Conservation (phyloP, 495 filamentous ascomycete genomes). For the Xylaria intraflava region DNA sequence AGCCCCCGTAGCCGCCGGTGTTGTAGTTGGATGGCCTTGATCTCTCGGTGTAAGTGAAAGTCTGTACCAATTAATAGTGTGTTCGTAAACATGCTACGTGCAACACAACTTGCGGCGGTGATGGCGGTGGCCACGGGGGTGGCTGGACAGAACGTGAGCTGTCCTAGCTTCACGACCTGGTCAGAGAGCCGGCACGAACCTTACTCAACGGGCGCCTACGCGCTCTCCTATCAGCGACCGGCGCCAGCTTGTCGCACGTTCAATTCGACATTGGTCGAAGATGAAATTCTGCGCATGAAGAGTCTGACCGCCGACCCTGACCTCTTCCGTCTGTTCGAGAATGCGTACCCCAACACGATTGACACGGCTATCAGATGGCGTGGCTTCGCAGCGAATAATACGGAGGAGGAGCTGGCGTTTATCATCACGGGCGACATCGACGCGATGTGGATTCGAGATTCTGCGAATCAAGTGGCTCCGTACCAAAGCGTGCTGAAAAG, state of each 20-base stretch:
- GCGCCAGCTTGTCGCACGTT: slow-evolving; percentile 52
- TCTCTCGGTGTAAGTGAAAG: background rate
- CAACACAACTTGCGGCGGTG: background rate
- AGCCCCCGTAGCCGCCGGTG: background rate
- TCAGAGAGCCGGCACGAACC: slow-evolving; percentile 28
- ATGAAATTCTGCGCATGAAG: slow-evolving; percentile 39
- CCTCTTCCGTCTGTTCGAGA: slow-evolving; percentile 55
- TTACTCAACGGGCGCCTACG: slow-evolving; percentile 32
- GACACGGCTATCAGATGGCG: slow-evolving; percentile 58
- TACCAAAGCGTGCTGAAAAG: slow-evolving; percentile 52
- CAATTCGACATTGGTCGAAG: slow-evolving; percentile 47
- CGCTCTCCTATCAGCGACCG: slow-evolving; percentile 52
- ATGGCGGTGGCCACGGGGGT: background rate
- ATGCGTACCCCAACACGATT: slow-evolving; percentile 55
- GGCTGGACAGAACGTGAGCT: background rate
- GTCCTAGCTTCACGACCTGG: slow-evolving; percentile 22
- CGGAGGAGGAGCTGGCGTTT: slow-evolving; percentile 58
- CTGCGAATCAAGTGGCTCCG: slow-evolving; percentile 55
- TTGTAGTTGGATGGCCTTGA: background rate
- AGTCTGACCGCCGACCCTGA: slow-evolving; percentile 50
- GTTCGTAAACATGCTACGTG: background rate
- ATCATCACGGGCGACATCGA: slow-evolving; percentile 61
- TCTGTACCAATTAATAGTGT: background rate
- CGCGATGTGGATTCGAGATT: slow-evolving; percentile 62
- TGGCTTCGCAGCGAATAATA: slow-evolving; percentile 42